Evolutionary conservation across 2,329 filamentous ascomycete species (phyloP).

Genomic region (Hirsutella thompsonii): DNA sequence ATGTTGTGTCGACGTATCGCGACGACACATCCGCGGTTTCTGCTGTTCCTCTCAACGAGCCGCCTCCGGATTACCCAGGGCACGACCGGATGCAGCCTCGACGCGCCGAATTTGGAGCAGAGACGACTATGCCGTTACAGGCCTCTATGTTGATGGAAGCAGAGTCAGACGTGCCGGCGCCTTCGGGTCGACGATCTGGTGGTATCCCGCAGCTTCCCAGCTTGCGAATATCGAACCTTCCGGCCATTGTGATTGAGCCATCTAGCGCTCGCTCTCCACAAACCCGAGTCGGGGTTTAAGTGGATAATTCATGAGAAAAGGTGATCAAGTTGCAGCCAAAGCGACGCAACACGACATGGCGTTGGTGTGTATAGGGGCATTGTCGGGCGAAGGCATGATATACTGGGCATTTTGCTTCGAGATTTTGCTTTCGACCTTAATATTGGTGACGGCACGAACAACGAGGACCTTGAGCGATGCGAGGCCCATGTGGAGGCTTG

Average conservation of each 20-base stretch:
- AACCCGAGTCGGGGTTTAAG: no score
- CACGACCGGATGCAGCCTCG: neutral
- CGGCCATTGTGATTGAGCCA: conserved; percentile 30
- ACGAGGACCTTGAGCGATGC: no score
- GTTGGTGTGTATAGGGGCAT: no score
- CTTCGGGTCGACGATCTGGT: conserved; percentile 19
- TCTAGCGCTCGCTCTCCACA: neutral
- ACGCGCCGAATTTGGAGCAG: conserved; percentile 7
- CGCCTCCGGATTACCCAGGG: conserved; percentile 34
- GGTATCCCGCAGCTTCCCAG: conserved; percentile 37
- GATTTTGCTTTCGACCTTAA: no score
- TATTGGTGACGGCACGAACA: no score
- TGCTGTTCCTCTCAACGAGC: conserved; percentile 29
- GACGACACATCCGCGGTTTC: conserved; percentile 24
- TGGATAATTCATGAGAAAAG: no score
- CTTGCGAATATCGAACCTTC: conserved; percentile 33
- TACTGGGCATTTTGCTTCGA: no score
- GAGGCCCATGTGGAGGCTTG: no score
- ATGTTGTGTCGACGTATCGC: conserved; percentile 31
- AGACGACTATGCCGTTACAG: neutral
- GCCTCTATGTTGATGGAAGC: no score
- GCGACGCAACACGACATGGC: no score
- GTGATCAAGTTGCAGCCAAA: no score
- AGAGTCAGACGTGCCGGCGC: neutral
- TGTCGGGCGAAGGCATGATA: no score